These are phyloP conservation scores for Xylaria sp. DNA, from an alignment of 2,329 filamentous ascomycete genomes.

Conservation along the genomic window DNA sequence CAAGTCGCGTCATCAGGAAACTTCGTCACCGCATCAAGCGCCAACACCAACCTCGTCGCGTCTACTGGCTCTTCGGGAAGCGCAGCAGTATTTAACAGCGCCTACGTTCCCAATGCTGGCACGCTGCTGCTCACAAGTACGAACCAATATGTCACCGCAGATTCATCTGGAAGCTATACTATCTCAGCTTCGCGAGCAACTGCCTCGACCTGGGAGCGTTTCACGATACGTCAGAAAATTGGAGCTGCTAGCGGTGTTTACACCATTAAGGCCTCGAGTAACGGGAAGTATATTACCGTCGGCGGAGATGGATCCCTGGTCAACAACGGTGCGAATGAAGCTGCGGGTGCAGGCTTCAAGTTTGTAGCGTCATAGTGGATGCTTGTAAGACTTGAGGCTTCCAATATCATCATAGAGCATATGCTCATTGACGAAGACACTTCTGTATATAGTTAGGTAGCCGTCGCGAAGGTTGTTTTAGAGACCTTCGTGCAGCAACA, in stretches of 20 bases:
- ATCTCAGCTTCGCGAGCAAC: constrained; percentile 20
- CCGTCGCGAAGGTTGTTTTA: too few relatives aligned
- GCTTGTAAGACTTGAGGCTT: not conserved
- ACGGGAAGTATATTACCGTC: constrained; percentile 14
- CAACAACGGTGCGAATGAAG: constrained; percentile 16
- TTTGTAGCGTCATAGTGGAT: constrained; percentile 10
- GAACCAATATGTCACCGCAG: constrained; percentile 20
- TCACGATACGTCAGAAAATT: constrained; percentile 19
- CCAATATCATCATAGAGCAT: not conserved
- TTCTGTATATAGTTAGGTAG: too few relatives aligned
- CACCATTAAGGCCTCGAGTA: constrained; percentile 25
- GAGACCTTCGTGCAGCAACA: too few relatives aligned
- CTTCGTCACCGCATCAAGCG: constrained; percentile 13
- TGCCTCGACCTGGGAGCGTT: constrained; percentile 20
- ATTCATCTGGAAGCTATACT: constrained; percentile 7
- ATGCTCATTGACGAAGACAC: too few relatives aligned
- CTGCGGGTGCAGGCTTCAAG: constrained; percentile 15
- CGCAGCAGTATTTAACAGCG: constrained; percentile 18
- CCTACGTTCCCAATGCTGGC: constrained; percentile 20
- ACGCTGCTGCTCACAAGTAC: constrained; percentile 18
- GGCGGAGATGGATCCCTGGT: constrained; percentile 17
- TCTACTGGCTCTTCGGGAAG: not conserved
- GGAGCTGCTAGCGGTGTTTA: constrained; percentile 17
- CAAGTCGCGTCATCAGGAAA: constrained; percentile 20
- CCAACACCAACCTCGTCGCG: constrained; percentile 20